Conservation (phyloP, 805 yeast genomes). For the Metschnikowia dekortorum region DNA sequence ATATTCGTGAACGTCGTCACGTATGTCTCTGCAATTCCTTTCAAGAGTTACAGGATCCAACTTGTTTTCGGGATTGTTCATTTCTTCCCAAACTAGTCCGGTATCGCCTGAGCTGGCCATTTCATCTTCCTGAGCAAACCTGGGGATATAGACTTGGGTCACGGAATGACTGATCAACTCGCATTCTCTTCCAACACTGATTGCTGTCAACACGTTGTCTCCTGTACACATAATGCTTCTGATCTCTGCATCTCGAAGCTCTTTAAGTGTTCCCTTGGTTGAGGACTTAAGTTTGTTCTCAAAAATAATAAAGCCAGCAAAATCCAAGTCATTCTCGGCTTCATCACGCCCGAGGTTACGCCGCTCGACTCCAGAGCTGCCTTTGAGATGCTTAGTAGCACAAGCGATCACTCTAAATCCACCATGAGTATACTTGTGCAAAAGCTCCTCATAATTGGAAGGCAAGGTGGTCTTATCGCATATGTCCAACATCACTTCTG, state of each 20-base stretch:
- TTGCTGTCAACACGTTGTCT: conserved; percentile 90
- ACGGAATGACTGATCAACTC: conserved; percentile 49
- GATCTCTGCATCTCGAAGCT: conserved; percentile 62
- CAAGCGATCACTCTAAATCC: conserved; percentile 96
- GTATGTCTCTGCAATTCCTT: conserved; percentile 31
- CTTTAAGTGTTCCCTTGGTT: conserved; percentile 56
- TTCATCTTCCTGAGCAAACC: conserved; percentile 37
- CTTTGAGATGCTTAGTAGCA: conserved; percentile 55
- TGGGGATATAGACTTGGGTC: conserved; percentile 49
- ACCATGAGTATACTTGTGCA: conserved; percentile 83
- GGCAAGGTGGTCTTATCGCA: conserved; percentile 76
- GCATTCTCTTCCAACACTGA: conserved; percentile 88
- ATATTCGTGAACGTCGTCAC: conserved; percentile 36
- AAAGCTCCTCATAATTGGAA: conserved; percentile 60
- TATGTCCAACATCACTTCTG: conserved; percentile 81
- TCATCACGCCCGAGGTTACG: conserved; percentile 48
- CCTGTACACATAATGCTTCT: conserved; percentile 97
- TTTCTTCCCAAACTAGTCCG: conserved; percentile 63
- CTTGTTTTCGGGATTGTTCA: conserved; percentile 49
- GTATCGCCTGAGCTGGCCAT: conserved; percentile 22
- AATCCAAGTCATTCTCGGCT: conserved; percentile 65
- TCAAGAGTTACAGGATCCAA: conserved; percentile 64
- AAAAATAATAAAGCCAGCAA: conserved; percentile 86
- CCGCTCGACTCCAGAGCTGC: conserved; percentile 5
- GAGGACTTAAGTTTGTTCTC: conserved; percentile 82